Evolutionary conservation across 306 rosid species (phyloP).

Genomic region (Lathyrus aphaca): DNA sequence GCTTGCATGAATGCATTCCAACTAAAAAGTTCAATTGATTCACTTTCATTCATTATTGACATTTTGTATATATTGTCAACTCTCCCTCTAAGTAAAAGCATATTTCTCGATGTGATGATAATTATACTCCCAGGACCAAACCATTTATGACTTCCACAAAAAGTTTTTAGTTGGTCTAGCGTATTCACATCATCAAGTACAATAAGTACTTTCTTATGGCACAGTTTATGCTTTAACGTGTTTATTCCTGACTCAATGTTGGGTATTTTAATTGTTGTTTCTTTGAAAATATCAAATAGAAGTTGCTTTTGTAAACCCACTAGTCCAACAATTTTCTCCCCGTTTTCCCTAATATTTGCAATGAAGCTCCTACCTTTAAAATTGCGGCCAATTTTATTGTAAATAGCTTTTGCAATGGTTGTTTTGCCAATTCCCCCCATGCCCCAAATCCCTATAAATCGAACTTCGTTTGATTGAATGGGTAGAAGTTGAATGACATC

Average conservation of each 20-base stretch:
- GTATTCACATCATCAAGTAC: background rate
- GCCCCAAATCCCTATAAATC: conserved; percentile 16
- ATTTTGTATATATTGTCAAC: background rate
- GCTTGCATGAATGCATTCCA: background rate
- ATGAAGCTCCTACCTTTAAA: conserved; percentile 18
- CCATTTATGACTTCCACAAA: background rate
- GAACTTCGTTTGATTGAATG: background rate
- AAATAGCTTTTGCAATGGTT: conserved; percentile 4
- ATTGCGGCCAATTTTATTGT: conserved; percentile 3
- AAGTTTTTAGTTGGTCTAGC: background rate
- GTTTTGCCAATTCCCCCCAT: conserved; percentile 30
- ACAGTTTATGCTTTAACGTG: background rate
- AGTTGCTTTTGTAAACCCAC: conserved; percentile 22
- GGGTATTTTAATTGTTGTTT: background rate
- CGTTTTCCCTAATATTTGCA: background rate
- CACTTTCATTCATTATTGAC: background rate
- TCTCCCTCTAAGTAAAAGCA: background rate
- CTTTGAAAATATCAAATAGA: background rate
- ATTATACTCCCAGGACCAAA: background rate
- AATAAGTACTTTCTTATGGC: background rate
- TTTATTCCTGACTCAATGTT: background rate
- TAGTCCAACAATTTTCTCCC: background rate
- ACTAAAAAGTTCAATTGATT: background rate
- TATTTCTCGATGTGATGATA: background rate
- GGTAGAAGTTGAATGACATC: background rate